A percentile compares a stretch with the other conserved stretches of the same genome.
Evolutionary conservation across 2,329 filamentous ascomycete genomes (phyloP).

Genomic region (Achaetomium macrosporum): DNA sequence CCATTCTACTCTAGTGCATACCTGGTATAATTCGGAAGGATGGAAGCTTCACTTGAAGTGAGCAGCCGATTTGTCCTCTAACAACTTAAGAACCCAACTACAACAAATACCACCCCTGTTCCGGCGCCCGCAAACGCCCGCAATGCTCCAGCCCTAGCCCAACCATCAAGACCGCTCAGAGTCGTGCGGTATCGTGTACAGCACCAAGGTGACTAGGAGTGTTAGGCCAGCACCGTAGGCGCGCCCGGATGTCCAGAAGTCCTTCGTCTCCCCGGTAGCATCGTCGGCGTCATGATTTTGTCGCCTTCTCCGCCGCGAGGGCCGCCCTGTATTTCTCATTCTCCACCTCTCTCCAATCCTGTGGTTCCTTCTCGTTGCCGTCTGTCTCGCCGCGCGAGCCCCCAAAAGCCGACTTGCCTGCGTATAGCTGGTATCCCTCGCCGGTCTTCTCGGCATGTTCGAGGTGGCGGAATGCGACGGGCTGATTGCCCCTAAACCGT

Average conservation of each 20-base stretch:
- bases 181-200: slow-evolving; percentile 1
- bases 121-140: background rate
- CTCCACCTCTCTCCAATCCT: slow-evolving; percentile 60
- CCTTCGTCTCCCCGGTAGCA: background rate
- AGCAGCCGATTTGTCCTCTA: too few species aligned
- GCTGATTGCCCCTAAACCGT: slow-evolving; percentile 90
- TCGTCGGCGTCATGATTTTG: slow-evolving; percentile 4
- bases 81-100: background rate
- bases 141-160: background rate
- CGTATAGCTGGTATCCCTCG: slow-evolving; percentile 68
- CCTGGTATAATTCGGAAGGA: too few species aligned
- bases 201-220: background rate
- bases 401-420: slow-evolving; percentile 64
- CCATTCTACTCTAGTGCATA: too few species aligned
- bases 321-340: slow-evolving; percentile 51
- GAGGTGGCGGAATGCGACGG: slow-evolving; percentile 60
- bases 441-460: slow-evolving; percentile 55
- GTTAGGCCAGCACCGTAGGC: too few species aligned
- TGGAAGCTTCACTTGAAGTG: too few species aligned
- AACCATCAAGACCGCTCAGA: background rate
- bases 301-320: background rate
- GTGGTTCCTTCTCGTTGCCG: slow-evolving; percentile 57
- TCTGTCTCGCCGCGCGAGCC: slow-evolving; percentile 59
- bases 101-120: background rate
- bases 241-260: background rate